A percentile compares a stretch with the other conserved stretches of the same genome.
Evolutionary conservation across 257 asterid species (phyloP).

Genomic region (Prunella vulgaris): DNA sequence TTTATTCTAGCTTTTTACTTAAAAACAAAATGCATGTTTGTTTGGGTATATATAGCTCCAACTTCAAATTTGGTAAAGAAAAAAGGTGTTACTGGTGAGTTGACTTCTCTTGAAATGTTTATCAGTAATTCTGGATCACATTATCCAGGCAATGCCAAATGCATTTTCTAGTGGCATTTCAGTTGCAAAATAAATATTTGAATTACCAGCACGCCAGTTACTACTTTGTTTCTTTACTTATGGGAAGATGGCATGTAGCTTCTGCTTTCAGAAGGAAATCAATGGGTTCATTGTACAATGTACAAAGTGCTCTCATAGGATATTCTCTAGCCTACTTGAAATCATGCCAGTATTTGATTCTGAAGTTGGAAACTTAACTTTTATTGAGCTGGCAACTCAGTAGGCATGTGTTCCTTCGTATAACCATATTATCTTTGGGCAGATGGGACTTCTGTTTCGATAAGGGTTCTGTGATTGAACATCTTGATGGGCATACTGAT

Average conservation of each 20-base stretch:
- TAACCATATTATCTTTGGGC: conserved; percentile 27
- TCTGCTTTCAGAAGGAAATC: neutral
- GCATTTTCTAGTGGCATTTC: conserved; percentile 1
- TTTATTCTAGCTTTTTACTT: neutral
- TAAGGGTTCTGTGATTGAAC: conserved; percentile 89
- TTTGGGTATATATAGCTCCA: too few species aligned
- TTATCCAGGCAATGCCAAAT: conserved; percentile 1
- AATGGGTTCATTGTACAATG: neutral
- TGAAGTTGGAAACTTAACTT: neutral
- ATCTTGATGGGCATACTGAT: conserved; percentile 95
- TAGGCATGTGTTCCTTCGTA: conserved; percentile 1
- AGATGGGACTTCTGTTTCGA: conserved; percentile 96
- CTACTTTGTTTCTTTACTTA: neutral
- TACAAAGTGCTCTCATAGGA: neutral
- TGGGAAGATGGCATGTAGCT: neutral
- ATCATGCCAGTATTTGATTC: conserved; percentile 10
- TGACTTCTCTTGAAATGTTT: conserved; percentile 10
- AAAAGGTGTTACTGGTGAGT: conserved; percentile 1
- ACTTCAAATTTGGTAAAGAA: too few species aligned
- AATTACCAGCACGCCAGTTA: conserved; percentile 8
- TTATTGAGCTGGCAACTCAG: neutral
- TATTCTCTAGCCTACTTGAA: conserved; percentile 8
- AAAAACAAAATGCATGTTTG: too few species aligned
- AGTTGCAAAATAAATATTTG: neutral
- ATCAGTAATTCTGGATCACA: conserved; percentile 5